Conservation (phyloP, 139 green algal genomes). For the Asterochloris sp. region DNA sequence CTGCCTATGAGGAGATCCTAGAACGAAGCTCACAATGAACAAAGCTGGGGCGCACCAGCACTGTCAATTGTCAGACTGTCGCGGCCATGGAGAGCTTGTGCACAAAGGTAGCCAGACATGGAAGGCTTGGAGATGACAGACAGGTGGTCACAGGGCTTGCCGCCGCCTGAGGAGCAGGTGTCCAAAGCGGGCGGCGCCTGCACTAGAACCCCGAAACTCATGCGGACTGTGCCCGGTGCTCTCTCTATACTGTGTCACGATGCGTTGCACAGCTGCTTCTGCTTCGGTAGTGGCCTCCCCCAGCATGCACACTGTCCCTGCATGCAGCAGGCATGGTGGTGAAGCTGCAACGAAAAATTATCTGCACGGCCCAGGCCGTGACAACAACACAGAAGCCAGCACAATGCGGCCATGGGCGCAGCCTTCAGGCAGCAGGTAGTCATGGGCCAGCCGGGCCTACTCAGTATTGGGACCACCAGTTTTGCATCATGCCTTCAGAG, state of each 20-base stretch:
- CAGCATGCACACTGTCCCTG: conserved; percentile 48
- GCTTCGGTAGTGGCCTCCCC: conserved; percentile 5
- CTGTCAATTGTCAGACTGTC: no score
- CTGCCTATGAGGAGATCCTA: no score
- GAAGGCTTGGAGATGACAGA: conserved; percentile 36
- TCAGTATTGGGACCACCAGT: not conserved
- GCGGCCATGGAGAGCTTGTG: no score
- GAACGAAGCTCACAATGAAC: no score
- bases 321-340: not conserved
- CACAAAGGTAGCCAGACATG: no score
- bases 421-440: not conserved
- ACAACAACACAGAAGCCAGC: not conserved
- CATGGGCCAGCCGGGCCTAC: not conserved
- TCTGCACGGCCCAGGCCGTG: not conserved
- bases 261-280: conserved; percentile 28
- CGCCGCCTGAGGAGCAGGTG: conserved; percentile 4
- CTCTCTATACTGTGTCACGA: conserved; percentile 30
- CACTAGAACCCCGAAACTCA: conserved; percentile 37
- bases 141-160: no score
- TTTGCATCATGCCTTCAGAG: not conserved
- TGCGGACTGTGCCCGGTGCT: conserved; percentile 23
- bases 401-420: not conserved
- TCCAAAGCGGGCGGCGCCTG: conserved; percentile 33
- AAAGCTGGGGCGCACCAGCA: no score
- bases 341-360: not conserved